phyloP scores from a whole-genome alignment of 2,329 filamentous ascomycete genomes.

The Colletotrichum viniferum region DNA sequence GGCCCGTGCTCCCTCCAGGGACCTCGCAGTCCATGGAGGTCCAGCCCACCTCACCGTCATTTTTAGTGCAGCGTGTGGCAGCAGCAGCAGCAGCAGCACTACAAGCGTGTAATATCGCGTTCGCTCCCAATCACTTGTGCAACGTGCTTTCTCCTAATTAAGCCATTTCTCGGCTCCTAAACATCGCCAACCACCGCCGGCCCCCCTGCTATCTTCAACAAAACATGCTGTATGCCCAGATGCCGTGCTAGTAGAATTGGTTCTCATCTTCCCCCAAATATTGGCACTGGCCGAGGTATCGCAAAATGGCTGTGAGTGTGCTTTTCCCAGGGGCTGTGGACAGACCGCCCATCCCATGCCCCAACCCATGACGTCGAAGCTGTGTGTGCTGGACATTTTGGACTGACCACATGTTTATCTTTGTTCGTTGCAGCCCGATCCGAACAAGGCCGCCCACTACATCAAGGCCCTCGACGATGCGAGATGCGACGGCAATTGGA shows the following conservation, averaged over 20 bases:
- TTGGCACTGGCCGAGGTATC: slow-evolving; percentile 1
- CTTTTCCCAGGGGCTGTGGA: neutral
- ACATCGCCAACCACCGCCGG: slow-evolving; percentile 10
- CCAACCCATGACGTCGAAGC: slow-evolving; percentile 20
- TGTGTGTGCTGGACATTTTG: neutral
- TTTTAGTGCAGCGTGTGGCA: neutral
- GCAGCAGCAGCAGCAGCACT: neutral
- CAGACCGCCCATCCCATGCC: neutral
- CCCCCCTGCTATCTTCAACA: neutral
- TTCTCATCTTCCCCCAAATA: neutral
- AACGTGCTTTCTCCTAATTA: slow-evolving; percentile 17
- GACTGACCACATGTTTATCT: slow-evolving; percentile 5
- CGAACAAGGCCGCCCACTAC: slow-evolving; percentile 81
- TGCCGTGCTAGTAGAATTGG: slow-evolving; percentile 13
- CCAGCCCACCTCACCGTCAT: neutral
- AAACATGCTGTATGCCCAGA: slow-evolving; percentile 11
- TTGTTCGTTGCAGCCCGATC: slow-evolving; percentile 20
- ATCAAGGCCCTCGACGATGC: slow-evolving; percentile 82
- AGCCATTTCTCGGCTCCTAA: slow-evolving; percentile 8
- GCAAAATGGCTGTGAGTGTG: slow-evolving; percentile 41
- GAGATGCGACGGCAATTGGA: slow-evolving; percentile 88
- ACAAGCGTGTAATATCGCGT: slow-evolving; percentile 10
- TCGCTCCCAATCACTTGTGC: slow-evolving; percentile 15
- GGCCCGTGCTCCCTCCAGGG: slow-evolving; percentile 8
- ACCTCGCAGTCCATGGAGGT: neutral